Base-by-base conservation (phyloP, 306 rosid genomes). In the Malus asiatica region DNA sequence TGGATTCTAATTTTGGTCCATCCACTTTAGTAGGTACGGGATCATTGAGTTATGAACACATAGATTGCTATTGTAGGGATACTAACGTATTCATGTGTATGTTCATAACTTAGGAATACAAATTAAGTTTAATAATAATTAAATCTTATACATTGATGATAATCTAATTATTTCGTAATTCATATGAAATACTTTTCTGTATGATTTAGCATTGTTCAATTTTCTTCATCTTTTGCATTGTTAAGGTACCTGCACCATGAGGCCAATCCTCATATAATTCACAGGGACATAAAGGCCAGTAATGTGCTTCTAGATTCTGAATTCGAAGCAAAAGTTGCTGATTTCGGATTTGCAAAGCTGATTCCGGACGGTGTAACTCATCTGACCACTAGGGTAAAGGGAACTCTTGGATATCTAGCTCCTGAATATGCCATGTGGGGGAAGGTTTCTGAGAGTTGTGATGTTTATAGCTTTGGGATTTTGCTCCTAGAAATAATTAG, bases 401-500 rank as follows among this genome's bases (percentile, higher is more conserved):
- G 95, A 22, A 95, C 98, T 1, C 90, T 90, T 11, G 98, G 98
- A 18, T 94, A 94, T 71, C 84, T 94, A 30, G 98, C 98, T 8
- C 98, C 97, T 2, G 98, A 94, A 66, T 94, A 94, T 15, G 98
- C 98, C 14, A 92, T 94, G 97, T 94, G 96, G 98, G 93, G 97
- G 0, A 90, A 94, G 51, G 98, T 94, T 58, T 88, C 96, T 0
- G 96, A 85, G 76, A 84, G 95, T 4, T 91, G 97, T 23, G 98
- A 94, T 64, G 97, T 94, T 11, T 94, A 89, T 42, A 92, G 97
- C 81, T 94, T 90, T 77, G 98, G 98, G 23, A 89, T 94, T 78
- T 77, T 92, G 71, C 89, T 94, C 20, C 32, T 94, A 55, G 98
- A 94, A 58, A 85, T 94, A 16, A 77, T 86, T 3, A 87, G 93